phyloP scores from a whole-genome alignment of 2,329 filamentous ascomycete genomes.

The Cytospora piceae region DNA sequence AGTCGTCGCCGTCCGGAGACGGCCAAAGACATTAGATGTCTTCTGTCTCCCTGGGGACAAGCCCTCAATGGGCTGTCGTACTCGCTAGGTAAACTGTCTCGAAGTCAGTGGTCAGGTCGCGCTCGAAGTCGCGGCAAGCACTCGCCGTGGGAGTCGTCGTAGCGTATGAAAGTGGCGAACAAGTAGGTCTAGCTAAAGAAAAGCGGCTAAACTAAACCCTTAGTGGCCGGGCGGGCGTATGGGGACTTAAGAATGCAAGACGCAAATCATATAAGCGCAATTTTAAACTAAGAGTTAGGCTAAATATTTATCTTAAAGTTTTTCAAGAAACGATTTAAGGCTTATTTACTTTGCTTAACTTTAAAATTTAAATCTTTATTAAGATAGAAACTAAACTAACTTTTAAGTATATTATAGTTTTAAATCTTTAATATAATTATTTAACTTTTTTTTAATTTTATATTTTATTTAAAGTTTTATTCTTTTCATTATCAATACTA shows the following conservation, averaged over 20 bases:
- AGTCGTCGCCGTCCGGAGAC: not conserved
- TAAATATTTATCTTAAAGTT: not conserved
- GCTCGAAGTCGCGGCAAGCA: slow-evolving; percentile 1
- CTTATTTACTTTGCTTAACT: no score
- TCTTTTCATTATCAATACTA: not conserved
- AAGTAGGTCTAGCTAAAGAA: no score
- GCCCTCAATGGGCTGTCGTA: slow-evolving; percentile 5
- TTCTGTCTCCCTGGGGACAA: slow-evolving; percentile 12
- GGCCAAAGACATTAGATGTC: not conserved
- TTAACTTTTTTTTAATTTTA: not conserved
- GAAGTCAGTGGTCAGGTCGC: not conserved
- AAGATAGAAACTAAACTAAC: no score
- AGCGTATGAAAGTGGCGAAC: not conserved
- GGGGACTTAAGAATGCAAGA: no score
- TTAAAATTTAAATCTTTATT: no score
- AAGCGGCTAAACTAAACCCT: not conserved
- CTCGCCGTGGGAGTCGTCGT: not conserved
- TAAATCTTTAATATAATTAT: not conserved
- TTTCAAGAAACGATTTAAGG: no score
- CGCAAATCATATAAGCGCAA: no score
- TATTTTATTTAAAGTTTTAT: not conserved
- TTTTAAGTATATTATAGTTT: not conserved
- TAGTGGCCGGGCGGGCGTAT: no score
- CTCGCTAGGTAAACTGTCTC: not conserved
- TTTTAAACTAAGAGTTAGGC: no score